phyloP scores from a whole-genome alignment of 2,329 filamentous ascomycete genomes.

The Botrytis squamosa region DNA sequence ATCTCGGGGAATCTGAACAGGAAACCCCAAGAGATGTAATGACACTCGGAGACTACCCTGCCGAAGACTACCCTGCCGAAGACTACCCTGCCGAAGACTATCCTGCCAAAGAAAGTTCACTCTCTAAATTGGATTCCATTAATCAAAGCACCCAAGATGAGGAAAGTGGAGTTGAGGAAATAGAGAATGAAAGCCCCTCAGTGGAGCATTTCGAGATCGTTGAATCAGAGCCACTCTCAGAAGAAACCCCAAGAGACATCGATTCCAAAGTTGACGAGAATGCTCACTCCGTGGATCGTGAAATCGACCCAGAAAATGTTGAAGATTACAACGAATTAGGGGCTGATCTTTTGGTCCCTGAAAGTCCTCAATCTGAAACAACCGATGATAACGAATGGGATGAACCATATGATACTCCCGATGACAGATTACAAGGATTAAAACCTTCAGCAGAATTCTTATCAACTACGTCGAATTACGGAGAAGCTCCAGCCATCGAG shows the following conservation, averaged over 20 bases:
- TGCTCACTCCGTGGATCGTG: not conserved
- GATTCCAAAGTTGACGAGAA: fast-evolving
- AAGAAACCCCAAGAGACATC: not conserved
- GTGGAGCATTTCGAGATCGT: not conserved
- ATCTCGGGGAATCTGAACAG: too few species aligned
- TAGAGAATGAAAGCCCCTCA: fast-evolving
- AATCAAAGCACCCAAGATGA: fast-evolving
- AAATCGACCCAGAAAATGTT: fast-evolving
- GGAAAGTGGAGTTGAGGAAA: not conserved
- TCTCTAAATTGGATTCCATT: fast-evolving
- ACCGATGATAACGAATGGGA: not conserved
- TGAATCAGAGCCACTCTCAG: fast-evolving
- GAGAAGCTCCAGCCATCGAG: not conserved
- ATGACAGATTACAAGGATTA: not conserved
- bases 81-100: not conserved
- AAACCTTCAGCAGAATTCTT: not conserved
- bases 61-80: too few species aligned
- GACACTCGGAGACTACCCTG: not conserved
- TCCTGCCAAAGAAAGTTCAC: too few species aligned
- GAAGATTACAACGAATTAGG: not conserved
- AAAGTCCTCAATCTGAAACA: not conserved
- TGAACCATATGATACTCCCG: not conserved
- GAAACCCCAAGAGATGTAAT: too few species aligned
- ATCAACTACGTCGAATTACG: not conserved
- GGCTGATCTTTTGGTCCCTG: too few species aligned